Base-by-base conservation (phyloP, 106 monocot genomes). In the Chionographis japonica region DNA sequence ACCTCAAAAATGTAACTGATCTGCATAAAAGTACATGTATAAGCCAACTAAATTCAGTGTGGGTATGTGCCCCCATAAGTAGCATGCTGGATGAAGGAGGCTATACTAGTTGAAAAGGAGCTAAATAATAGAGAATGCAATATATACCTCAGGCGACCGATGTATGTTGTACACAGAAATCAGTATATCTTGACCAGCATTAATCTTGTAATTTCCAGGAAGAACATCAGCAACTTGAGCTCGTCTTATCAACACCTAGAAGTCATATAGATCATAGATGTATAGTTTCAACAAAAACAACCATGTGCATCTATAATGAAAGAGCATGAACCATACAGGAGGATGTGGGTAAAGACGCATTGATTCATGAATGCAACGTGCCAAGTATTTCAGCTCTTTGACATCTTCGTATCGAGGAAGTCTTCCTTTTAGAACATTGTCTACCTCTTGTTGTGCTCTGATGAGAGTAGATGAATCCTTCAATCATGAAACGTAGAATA, bases 321-420 rank as follows among this genome's bases (percentile, higher is more conserved):
- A 69, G 56, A 50, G 14, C 15, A 62, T 58, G 62, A 27, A 66
- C 68, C 87, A 41, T 89, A 92, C 95, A 65, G 95, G 95, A 56
- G 95, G 95, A 69, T 97, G 95, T 69, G 95, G 95, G 61, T 97
- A 97, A 62, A 97, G 89, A 7, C 95, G 89, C 92, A 97, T 89
- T 52, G 95, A 97, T 59, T 97, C 95, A 65, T 85, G 68, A 71
- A 97, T 82, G 88, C 95, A 92, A 38, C 92, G 86, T 54, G 76
- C 89, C 68, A 97, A 75, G 76, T 92, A 97, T 76, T 92, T 97
- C 62, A 97, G 63, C 82, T 97, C 86, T 79, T 81, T 97, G 37
- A 87, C 73, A 83, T 97, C 84, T 76, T 89, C 89, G 69, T 83
- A 97, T 74, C 68, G 70, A 56, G 95, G 95, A 68, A 78, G 52